Percentiles rank a stretch among this genome's conserved stretches.
Conservation (phyloP, 2,329 filamentous ascomycete species). For the Fusarium robinianum region DNA sequence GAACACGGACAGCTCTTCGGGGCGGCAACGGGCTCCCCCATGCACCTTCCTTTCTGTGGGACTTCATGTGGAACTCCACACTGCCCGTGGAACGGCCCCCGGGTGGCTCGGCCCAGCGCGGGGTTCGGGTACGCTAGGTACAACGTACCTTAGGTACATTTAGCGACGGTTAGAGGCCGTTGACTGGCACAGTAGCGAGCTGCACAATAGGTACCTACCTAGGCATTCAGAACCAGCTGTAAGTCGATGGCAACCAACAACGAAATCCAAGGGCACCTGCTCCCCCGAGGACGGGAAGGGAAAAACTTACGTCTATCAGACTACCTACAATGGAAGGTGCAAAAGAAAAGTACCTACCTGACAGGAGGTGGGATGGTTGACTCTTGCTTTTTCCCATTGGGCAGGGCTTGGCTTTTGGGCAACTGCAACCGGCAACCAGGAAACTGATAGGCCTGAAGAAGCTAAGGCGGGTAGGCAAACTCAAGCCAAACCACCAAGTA, state of each 20-base stretch:
- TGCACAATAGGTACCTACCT: background rate
- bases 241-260: too few species aligned
- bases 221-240: background rate
- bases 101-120: conserved; percentile 29
- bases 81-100: conserved; percentile 25
- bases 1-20: too few species aligned
- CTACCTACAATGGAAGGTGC: too few species aligned
- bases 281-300: too few species aligned
- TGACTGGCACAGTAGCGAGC: conserved; percentile 20
- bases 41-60: conserved; percentile 9
- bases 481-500: conserved; percentile 3
- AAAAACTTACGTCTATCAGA: too few species aligned
- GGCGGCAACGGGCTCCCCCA: background rate
- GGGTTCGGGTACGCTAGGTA: conserved; percentile 31
- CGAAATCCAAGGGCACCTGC: too few species aligned
- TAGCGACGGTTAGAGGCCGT: conserved; percentile 15
- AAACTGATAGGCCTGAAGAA: too few species aligned
- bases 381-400: too few species aligned
- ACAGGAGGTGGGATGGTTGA: too few species aligned
- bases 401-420: too few species aligned
- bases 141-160: conserved; percentile 14
- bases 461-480: background rate
- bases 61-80: conserved; percentile 10
- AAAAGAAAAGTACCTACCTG: too few species aligned
- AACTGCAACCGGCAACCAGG: conserved; percentile 1